phyloP scores from a whole-genome alignment of 1,284 basidiomycete genomes.

The Ustanciosporium gigantosporum region DNA sequence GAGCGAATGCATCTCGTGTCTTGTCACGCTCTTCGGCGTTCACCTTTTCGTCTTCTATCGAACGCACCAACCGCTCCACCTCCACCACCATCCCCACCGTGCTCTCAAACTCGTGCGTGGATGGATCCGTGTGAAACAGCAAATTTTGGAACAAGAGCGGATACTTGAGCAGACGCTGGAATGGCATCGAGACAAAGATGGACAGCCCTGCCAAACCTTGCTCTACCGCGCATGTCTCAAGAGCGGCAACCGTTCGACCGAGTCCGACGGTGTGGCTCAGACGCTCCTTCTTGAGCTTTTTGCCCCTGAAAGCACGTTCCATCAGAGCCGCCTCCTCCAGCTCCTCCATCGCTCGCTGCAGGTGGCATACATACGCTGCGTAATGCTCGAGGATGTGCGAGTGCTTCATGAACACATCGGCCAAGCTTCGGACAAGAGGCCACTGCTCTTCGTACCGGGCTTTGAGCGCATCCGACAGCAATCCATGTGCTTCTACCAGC shows the following conservation, averaged over 20 bases:
- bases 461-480: constrained; percentile 48
- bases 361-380: constrained; percentile 43
- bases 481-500: constrained; percentile 41
- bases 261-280: constrained; percentile 51
- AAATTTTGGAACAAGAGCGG: constrained; percentile 96
- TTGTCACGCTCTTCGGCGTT: constrained; percentile 91
- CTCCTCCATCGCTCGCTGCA: constrained; percentile 50
- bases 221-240: constrained; percentile 78
- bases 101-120: constrained; percentile 93
- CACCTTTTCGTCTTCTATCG: constrained; percentile 96
- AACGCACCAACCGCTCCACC: constrained; percentile 90
- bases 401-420: constrained; percentile 48
- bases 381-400: constrained; percentile 50
- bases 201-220: constrained; percentile 89
- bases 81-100: constrained; percentile 95
- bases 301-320: constrained; percentile 52
- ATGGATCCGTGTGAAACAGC: constrained; percentile 78
- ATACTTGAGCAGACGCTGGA: constrained; percentile 94
- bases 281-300: constrained; percentile 45
- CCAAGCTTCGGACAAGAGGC: constrained; percentile 51
- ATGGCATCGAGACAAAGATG: constrained; percentile 93
- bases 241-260: constrained; percentile 54
- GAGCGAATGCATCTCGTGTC: constrained; percentile 88
- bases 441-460: constrained; percentile 53
- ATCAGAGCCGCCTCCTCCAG: constrained; percentile 53